A percentile compares a stretch with the other conserved stretches of the same genome.
These are phyloP conservation scores for Trichoderma simmonsii DNA, from an alignment of 2,329 filamentous ascomycete species.

Conservation along the genomic window DNA sequence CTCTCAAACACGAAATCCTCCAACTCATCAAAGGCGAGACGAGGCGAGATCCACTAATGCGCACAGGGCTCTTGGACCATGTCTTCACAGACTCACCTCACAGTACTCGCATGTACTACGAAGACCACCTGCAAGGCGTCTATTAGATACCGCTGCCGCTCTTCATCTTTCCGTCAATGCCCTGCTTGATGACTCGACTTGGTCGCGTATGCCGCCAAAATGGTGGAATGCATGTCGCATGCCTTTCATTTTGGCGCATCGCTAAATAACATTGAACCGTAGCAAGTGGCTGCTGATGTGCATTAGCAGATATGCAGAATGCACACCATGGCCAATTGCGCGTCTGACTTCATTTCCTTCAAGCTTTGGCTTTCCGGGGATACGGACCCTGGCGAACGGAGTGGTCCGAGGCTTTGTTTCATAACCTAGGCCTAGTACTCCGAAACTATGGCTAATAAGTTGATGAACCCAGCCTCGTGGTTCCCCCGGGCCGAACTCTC, in stretches of 20 bases:
- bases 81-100: background rate
- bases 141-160: background rate
- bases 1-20: background rate
- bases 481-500: background rate
- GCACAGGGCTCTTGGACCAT: background rate
- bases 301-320: slow-evolving; percentile 3
- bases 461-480: background rate
- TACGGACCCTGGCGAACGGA: background rate
- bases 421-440: background rate
- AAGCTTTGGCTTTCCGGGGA: background rate
- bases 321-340: slow-evolving; percentile 1
- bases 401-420: background rate
- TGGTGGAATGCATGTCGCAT: background rate
- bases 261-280: slow-evolving; percentile 1
- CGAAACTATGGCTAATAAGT: background rate
- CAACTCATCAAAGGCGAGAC: background rate
- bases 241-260: slow-evolving; percentile 2
- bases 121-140: background rate
- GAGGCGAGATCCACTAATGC: background rate
- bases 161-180: background rate
- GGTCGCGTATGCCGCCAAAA: background rate
- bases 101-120: background rate
- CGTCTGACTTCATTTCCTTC: background rate
- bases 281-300: slow-evolving; percentile 10
- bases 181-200: background rate